phyloP scores from a whole-genome alignment of 2,329 filamentous ascomycete genomes.

The Coniochaeta hoffmannii region DNA sequence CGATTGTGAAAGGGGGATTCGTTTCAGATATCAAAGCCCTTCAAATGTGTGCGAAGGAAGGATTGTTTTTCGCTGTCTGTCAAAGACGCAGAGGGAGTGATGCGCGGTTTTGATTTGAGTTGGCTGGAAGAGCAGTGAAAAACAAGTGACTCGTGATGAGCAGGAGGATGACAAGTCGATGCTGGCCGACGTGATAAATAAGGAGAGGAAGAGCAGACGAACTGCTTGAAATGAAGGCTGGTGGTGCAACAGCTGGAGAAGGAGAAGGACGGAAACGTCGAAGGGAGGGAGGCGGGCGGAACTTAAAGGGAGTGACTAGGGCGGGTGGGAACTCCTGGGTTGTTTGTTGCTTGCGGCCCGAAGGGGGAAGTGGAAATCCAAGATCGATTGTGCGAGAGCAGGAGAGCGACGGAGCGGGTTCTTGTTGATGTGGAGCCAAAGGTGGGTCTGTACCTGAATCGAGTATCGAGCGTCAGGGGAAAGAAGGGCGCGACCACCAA shows the following conservation, averaged over 20 bases:
- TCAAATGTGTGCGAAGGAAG: constrained; percentile 14
- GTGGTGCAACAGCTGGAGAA: not conserved
- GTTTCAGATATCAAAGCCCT: constrained; percentile 8
- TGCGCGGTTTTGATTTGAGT: constrained; percentile 21
- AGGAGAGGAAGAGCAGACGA: constrained; percentile 3
- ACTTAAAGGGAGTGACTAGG: not conserved
- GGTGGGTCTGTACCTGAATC: constrained; percentile 1
- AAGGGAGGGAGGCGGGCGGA: not conserved
- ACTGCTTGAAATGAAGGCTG: constrained; percentile 2
- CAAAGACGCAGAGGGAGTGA: constrained; percentile 43
- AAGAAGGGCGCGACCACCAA: not conserved
- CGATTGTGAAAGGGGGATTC: constrained; percentile 13
- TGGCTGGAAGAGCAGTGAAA: constrained; percentile 10
- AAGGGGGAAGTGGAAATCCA: not conserved
- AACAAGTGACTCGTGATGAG: constrained; percentile 2
- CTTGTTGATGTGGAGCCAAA: not conserved
- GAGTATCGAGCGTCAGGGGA: not conserved
- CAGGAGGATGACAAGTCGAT: constrained; percentile 11
- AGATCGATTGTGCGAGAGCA: too few species aligned
- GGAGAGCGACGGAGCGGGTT: not conserved
- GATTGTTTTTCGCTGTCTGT: constrained; percentile 32
- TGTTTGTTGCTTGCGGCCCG: constrained; percentile 1
- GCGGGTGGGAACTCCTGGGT: not conserved
- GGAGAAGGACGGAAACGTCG: not conserved
- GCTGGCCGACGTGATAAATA: constrained; percentile 8